Conservation (phyloP, 768 basidiomycete genomes). For the Collybia mongolica region DNA sequence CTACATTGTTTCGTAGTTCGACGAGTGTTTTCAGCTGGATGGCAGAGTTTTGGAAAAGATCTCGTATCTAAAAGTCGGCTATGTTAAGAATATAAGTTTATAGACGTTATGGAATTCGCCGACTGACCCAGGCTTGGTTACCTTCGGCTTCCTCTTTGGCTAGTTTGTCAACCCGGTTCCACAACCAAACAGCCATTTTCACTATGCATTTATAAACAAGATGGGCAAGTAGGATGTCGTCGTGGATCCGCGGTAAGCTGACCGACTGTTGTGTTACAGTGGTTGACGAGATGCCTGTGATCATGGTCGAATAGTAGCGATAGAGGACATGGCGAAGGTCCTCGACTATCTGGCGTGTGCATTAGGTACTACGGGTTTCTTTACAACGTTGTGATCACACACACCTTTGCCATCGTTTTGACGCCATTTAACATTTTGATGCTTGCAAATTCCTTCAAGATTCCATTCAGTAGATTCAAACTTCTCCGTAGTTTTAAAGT, state of each 20-base stretch:
- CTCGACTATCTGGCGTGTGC: conserved; percentile 44
- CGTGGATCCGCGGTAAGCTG: conserved; percentile 30
- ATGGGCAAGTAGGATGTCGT: conserved; percentile 55
- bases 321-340: conserved; percentile 55
- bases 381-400: conserved; percentile 6
- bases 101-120: not conserved
- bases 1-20: conserved; percentile 54
- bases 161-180: conserved; percentile 49
- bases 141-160: conserved; percentile 39
- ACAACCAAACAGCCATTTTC: conserved; percentile 73
- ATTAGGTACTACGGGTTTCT: conserved; percentile 2
- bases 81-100: conserved; percentile 1
- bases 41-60: conserved; percentile 60
- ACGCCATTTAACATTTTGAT: conserved; percentile 72
- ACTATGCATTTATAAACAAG: conserved; percentile 73
- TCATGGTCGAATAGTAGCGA: conserved; percentile 58
- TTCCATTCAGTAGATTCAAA: conserved; percentile 59
- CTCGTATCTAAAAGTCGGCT: conserved; percentile 44
- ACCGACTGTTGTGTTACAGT: conserved; percentile 44
- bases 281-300: conserved; percentile 35
- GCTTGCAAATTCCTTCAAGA: conserved; percentile 69
- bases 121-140: conserved; percentile 54
- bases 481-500: conserved; percentile 56
- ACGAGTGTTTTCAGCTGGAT: conserved; percentile 54
- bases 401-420: conserved; percentile 63